Percentiles rank a stretch among this genome's conserved stretches.
phyloP scores from a whole-genome alignment of 768 basidiomycete species.

The Mycena polygramma region DNA sequence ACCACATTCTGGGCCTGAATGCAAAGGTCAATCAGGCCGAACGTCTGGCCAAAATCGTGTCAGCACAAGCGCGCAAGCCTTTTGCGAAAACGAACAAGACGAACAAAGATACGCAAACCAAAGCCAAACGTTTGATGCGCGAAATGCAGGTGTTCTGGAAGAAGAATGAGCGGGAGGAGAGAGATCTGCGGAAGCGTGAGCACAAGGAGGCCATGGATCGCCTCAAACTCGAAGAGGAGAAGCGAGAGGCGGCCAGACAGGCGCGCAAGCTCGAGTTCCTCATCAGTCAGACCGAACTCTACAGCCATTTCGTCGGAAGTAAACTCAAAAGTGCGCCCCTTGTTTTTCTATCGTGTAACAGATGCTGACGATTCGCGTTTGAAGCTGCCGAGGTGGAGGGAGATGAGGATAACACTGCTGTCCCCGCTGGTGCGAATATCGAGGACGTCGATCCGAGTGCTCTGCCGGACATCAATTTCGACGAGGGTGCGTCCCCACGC shows the following conservation, averaged over 20 bases:
- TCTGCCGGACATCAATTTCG: constrained; percentile 88
- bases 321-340: constrained; percentile 88
- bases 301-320: constrained; percentile 98
- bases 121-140: constrained; percentile 90
- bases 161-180: constrained; percentile 97
- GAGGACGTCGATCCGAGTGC: constrained; percentile 64
- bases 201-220: constrained; percentile 95
- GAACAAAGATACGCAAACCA: constrained; percentile 85
- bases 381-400: constrained; percentile 85
- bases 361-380: constrained; percentile 36
- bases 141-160: constrained; percentile 99
- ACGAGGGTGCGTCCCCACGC: constrained; percentile 75
- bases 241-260: constrained; percentile 92
- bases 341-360: constrained; percentile 11
- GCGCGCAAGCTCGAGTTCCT: constrained; percentile 98
- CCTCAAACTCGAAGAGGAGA: constrained; percentile 91
- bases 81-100: constrained; percentile 81
- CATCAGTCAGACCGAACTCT: constrained; percentile 98
- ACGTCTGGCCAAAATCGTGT: constrained; percentile 80
- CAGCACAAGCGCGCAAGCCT: constrained; percentile 83
- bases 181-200: constrained; percentile 91
- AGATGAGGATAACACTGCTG: constrained; percentile 53
- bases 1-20: constrained; percentile 74
- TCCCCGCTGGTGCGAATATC: constrained; percentile 71
- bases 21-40: constrained; percentile 78